phyloP scores from a whole-genome alignment of 1,284 basidiomycete genomes.

The Trichosporon ovoides region DNA sequence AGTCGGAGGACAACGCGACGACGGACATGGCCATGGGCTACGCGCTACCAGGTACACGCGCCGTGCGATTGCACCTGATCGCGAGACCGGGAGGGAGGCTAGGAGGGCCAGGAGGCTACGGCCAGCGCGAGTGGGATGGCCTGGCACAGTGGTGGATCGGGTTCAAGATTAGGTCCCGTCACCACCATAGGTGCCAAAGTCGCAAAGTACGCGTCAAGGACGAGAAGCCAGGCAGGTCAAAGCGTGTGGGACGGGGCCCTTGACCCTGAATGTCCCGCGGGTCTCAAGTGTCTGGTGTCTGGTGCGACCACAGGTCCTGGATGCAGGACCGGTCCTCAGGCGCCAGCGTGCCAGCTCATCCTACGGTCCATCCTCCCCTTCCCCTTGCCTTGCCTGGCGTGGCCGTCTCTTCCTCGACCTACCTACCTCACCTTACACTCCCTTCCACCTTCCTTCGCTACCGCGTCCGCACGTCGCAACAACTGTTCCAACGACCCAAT shows the following conservation, averaged over 20 bases:
- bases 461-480: background rate
- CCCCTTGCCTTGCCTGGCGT: too few relatives aligned
- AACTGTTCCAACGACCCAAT: background rate
- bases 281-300: background rate
- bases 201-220: background rate
- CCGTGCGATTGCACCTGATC: background rate
- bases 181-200: too few relatives aligned
- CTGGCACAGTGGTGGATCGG: background rate
- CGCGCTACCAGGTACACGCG: too few relatives aligned
- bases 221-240: background rate
- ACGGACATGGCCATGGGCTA: too few relatives aligned
- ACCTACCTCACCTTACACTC: background rate
- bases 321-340: background rate
- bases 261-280: constrained; percentile 3
- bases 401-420: too few relatives aligned
- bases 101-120: too few relatives aligned
- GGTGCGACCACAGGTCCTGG: background rate
- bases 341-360: constrained; percentile 2
- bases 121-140: background rate
- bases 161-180: background rate
- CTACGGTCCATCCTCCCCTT: background rate
- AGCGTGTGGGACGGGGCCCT: constrained; percentile 6
- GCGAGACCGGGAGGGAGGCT: constrained; percentile 3
- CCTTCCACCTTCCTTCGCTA: constrained; percentile 1
- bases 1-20: too few relatives aligned